Base-by-base conservation (phyloP, 1,139 yeast species). In the Lodderomyces margitis region DNA sequence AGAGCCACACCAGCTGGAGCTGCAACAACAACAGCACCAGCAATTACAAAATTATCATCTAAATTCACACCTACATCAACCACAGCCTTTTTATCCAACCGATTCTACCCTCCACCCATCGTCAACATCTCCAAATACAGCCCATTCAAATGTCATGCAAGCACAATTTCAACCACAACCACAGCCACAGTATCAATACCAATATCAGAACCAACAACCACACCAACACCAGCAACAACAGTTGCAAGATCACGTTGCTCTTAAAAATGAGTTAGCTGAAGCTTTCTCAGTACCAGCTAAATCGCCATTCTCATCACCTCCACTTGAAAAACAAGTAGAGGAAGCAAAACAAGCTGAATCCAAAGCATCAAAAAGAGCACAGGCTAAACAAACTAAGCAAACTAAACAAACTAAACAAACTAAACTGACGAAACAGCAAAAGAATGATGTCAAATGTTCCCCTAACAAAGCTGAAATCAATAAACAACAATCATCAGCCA, bases 261-360 rank as follows among this genome's bases (percentile, higher is more conserved):
- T 65, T 34, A 66, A 64, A 47, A 51, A 54, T 38, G 73, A 68
- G 40, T 51, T 67, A 24, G 53, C 64, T 9, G 69, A 64, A 41
- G 74, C 73, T 0, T 69, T 69, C n/a, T 28, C 32, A n/a, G 32
- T 28, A 5, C 32, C 32, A 6, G 32, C 32, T 8, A 28, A 28
- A 28, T 28, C 32, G 16, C 32, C 32, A 28, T 28, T 28, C 16
- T 28, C 32, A 7, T 28, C 32, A 28, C 32, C 32, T 21, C 38
- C 35, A 38, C 30, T 23, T 21, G 35, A 20, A 41, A 36, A 25
- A 37, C 42, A 14, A 41, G 25, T 14, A 3, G n/a, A 33, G 21
- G 19, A 33, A 33, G 24, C 27, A 33, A 21, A 14, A 33, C n/a
- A 35, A 21, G 34, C 31, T 12, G 28, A 11, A 12, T 25, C 34